A percentile compares a stretch with the other conserved stretches of the same genome.
phyloP scores from a whole-genome alignment of 768 basidiomycete genomes.

The Cystobasidium tubakii region DNA sequence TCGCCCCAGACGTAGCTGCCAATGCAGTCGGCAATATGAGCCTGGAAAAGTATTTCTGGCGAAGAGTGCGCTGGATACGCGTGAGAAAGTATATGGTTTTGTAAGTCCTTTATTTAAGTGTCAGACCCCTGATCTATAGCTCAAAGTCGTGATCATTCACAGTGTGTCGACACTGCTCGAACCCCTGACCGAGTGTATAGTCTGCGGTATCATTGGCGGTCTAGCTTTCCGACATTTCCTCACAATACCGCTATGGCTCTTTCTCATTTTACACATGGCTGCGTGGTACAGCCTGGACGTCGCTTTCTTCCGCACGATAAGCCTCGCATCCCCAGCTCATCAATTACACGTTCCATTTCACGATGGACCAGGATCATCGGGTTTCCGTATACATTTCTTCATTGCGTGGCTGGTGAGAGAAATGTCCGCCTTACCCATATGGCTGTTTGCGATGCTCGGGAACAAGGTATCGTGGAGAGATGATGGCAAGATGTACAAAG shows the following conservation, averaged over 20 bases:
- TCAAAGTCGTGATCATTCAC: background rate
- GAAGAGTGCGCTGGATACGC: constrained; percentile 91
- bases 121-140: background rate
- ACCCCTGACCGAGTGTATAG: constrained; percentile 82
- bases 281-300: constrained; percentile 73
- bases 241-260: constrained; percentile 51
- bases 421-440: constrained; percentile 78
- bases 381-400: constrained; percentile 59
- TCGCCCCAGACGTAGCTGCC: constrained; percentile 81
- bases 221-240: constrained; percentile 57
- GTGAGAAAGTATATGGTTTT: constrained; percentile 91
- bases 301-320: constrained; percentile 71
- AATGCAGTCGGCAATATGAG: constrained; percentile 86
- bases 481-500: constrained; percentile 63
- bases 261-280: constrained; percentile 56
- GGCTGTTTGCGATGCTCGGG: constrained; percentile 72
- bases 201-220: constrained; percentile 63
- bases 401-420: constrained; percentile 75
- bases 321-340: constrained; percentile 46
- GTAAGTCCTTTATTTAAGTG: constrained; percentile 14
- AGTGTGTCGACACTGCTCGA: constrained; percentile 73
- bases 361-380: constrained; percentile 53
- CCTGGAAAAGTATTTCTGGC: constrained; percentile 73
- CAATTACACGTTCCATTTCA: constrained; percentile 53
- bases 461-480: constrained; percentile 75